These are phyloP conservation scores for Colletotrichum euphorbiae DNA, from an alignment of 2,329 filamentous ascomycete genomes.

Conservation along the genomic window DNA sequence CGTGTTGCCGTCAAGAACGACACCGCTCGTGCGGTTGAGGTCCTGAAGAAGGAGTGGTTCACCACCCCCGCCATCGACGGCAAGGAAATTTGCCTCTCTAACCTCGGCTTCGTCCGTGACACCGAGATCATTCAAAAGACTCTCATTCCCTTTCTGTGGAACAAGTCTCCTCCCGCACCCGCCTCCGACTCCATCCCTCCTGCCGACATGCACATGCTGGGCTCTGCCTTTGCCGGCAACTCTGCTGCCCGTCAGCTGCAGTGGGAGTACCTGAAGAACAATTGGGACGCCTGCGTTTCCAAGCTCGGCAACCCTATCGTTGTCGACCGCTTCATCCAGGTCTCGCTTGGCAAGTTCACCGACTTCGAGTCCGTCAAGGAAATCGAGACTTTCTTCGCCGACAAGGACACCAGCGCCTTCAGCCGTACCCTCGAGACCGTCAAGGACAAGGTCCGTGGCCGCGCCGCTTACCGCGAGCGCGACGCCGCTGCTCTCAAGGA, in stretches of 20 bases:
- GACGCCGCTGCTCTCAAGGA: conserved; percentile 79
- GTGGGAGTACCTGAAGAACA: conserved; percentile 87
- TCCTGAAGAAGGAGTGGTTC: conserved; percentile 87
- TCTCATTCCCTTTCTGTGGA: conserved; percentile 83
- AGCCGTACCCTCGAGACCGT: conserved; percentile 88
- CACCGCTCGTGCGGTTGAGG: conserved; percentile 75
- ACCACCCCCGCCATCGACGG: conserved; percentile 88
- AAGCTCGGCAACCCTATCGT: conserved; percentile 87
- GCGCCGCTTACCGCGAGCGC: conserved; percentile 83
- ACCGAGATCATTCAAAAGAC: conserved; percentile 72
- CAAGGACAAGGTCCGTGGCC: conserved; percentile 85
- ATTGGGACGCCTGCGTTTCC: conserved; percentile 80
- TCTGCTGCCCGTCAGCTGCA: conserved; percentile 76
- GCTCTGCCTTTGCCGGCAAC: conserved; percentile 79
- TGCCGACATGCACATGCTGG: conserved; percentile 88
- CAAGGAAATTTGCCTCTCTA: conserved; percentile 84
- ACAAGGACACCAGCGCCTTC: conserved; percentile 87
- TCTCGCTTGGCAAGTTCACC: conserved; percentile 82
- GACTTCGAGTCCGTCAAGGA: conserved; percentile 77
- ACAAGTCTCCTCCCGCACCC: conserved; percentile 63
- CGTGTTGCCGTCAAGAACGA: conserved; percentile 78
- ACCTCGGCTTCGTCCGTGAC: conserved; percentile 80
- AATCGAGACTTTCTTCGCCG: conserved; percentile 85
- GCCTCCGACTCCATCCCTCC: conserved; percentile 76
- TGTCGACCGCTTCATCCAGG: conserved; percentile 87